Evolutionary conservation across 371 early-diverging fungal species (phyloP).

Genomic region (Capillidium heterosporum): DNA sequence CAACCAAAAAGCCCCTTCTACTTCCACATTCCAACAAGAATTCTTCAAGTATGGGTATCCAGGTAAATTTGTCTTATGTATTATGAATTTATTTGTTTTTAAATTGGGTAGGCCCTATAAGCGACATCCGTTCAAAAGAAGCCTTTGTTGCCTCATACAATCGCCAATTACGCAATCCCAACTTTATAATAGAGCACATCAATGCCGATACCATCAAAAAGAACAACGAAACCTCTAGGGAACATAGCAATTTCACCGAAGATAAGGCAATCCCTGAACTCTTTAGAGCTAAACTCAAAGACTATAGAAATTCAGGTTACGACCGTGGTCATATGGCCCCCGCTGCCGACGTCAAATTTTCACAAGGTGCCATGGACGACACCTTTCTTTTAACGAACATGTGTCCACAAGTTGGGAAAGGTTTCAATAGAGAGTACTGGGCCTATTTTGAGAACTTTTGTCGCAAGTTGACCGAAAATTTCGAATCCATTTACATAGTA

Average conservation of each 20-base stretch:
- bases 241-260: conserved; percentile 47
- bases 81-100: neutral
- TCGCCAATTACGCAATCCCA: conserved; percentile 62
- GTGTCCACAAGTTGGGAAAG: conserved; percentile 63
- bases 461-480: conserved; percentile 34
- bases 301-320: conserved; percentile 51
- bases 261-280: conserved; percentile 35
- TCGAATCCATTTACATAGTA: conserved; percentile 52
- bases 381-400: conserved; percentile 65
- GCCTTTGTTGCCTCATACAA: conserved; percentile 45
- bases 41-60: conserved; percentile 6
- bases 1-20: too few relatives aligned
- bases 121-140: neutral
- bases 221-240: conserved; percentile 29
- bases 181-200: conserved; percentile 66
- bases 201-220: conserved; percentile 38
- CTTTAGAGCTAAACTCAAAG: conserved; percentile 45
- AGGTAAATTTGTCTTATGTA: neutral
- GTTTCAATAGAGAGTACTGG: conserved; percentile 75
- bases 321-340: conserved; percentile 75
- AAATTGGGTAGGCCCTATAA: conserved; percentile 2
- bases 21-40: neutral
- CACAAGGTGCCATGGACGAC: conserved; percentile 51
- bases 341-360: conserved; percentile 58
- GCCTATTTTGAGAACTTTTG: conserved; percentile 60